Percentiles rank a stretch among this genome's conserved stretches.
Evolutionary conservation across 176 grass and related monocot genomes (phyloP).

Genomic region (Thalia dealbata): DNA sequence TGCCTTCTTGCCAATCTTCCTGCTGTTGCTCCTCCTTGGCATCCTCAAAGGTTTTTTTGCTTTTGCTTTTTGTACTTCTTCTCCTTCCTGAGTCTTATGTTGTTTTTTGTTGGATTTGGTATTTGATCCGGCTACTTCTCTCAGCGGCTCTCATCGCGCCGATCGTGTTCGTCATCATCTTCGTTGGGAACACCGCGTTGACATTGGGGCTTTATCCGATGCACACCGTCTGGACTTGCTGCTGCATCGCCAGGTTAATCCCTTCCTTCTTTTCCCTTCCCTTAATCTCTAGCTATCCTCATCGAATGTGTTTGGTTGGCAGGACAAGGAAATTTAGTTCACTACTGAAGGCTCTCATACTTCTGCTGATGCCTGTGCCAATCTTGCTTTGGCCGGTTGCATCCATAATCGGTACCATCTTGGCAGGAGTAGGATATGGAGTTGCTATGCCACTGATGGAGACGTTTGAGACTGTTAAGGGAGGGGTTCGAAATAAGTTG

Average conservation of each 20-base stretch:
- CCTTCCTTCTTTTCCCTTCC: background rate
- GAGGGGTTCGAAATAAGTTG: slow-evolving; percentile 10
- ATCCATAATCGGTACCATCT: background rate
- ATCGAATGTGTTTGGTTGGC: background rate
- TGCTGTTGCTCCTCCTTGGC: slow-evolving; percentile 12
- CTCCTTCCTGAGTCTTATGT: background rate
- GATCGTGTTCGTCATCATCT: slow-evolving; percentile 12
- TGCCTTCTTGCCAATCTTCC: slow-evolving; percentile 14
- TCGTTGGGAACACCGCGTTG: slow-evolving; percentile 8
- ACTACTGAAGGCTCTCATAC: slow-evolving; percentile 11
- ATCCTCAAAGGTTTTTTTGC: slow-evolving; percentile 2
- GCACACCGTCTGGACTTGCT: slow-evolving; percentile 19
- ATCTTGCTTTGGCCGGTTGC: slow-evolving; percentile 9
- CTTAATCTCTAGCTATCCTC: background rate
- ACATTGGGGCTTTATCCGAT: slow-evolving; percentile 8
- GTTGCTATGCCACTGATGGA: slow-evolving; percentile 10
- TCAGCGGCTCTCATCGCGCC: slow-evolving; percentile 6
- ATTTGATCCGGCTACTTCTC: background rate
- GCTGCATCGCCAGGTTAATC: slow-evolving; percentile 3
- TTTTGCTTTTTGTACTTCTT: too few species aligned
- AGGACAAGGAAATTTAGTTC: slow-evolving; percentile 20
- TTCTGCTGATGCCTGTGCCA: slow-evolving; percentile 9
- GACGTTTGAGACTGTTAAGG: slow-evolving; percentile 12
- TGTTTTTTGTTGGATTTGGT: background rate
- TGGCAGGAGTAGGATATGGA: slow-evolving; percentile 15